Conservation (phyloP, 2,329 filamentous ascomycete species). For the Catunica adiposa region DNA sequence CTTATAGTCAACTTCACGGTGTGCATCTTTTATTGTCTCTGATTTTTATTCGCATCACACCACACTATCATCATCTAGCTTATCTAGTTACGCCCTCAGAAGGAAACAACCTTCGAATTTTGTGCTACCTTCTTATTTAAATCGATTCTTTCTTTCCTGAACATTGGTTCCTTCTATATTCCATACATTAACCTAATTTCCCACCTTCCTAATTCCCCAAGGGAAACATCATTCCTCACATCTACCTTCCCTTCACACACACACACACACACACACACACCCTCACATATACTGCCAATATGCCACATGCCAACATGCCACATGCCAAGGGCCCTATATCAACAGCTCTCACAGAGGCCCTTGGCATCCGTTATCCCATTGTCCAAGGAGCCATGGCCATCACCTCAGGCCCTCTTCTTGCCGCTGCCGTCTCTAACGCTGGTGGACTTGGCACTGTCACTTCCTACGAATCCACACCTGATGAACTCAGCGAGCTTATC, state of each 20-base stretch:
- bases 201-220: too few species aligned
- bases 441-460: constrained; percentile 68
- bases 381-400: constrained; percentile 89
- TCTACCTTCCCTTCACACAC: too few species aligned
- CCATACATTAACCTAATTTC: too few species aligned
- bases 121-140: too few species aligned
- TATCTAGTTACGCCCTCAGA: not conserved
- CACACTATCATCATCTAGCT: not conserved
- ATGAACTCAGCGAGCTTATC: constrained; percentile 63
- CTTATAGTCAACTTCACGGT: not conserved
- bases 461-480: constrained; percentile 54
- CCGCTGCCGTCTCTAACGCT: constrained; percentile 75
- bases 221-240: too few species aligned
- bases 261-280: not conserved
- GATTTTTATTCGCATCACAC: not conserved
- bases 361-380: constrained; percentile 76
- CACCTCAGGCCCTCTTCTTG: constrained; percentile 60
- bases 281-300: not conserved
- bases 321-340: constrained; percentile 36
- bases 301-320: not conserved
- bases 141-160: too few species aligned
- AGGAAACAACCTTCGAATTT: too few species aligned
- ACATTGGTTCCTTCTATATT: too few species aligned
- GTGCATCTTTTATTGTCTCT: not conserved
- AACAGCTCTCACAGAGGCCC: constrained; percentile 61